Conservation (phyloP, 768 basidiomycete species). For the Lentinula raphanica region DNA sequence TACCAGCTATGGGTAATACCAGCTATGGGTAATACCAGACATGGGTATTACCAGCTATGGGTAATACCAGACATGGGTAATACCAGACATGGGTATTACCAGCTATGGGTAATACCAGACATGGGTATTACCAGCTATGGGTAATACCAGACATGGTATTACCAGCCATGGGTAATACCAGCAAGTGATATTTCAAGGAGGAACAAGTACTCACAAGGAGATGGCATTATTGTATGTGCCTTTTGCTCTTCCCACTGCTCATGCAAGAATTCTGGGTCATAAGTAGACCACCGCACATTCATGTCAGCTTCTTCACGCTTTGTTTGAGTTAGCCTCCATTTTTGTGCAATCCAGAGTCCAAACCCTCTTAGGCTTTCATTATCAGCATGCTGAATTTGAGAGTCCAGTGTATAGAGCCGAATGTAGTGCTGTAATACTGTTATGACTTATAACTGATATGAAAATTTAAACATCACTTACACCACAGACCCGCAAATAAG, state of each 20-base stretch:
- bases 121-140: no score
- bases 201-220: constrained; percentile 15
- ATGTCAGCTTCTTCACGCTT: background rate
- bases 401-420: constrained; percentile 12
- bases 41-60: no score
- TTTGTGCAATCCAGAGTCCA: constrained; percentile 13
- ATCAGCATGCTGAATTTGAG: constrained; percentile 10
- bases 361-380: constrained; percentile 4
- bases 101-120: no score
- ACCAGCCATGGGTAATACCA: no score
- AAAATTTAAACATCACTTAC: constrained; percentile 8
- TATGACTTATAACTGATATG: background rate
- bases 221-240: background rate
- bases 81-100: no score
- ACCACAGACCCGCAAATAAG: constrained; percentile 14
- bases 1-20: no score
- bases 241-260: constrained; percentile 10
- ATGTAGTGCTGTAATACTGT: constrained; percentile 11
- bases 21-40: no score
- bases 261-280: background rate
- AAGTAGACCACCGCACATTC: background rate
- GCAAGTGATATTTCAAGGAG: no score
- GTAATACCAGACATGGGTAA: no score
- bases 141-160: no score
- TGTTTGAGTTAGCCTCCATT: background rate